Evolutionary conservation across 306 rosid genomes (phyloP).

Genomic region (Quercus robur): DNA sequence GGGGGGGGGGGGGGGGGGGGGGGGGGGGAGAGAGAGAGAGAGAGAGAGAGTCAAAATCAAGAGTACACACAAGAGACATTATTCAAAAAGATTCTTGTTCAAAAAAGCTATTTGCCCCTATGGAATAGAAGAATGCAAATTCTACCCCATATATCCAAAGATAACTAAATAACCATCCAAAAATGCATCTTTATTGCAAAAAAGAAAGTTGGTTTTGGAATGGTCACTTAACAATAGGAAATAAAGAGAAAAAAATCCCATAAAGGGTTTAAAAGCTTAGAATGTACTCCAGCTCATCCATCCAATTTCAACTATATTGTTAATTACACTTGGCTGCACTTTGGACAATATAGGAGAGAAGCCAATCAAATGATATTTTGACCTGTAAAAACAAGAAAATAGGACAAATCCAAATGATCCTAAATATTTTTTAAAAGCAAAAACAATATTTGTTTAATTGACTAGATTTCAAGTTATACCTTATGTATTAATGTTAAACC

Average conservation of each 20-base stretch:
- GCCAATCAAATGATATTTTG: no score
- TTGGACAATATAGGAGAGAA: neutral
- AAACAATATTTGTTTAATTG: neutral
- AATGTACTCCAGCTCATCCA: neutral
- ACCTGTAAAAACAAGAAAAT: neutral
- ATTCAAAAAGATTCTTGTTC: neutral
- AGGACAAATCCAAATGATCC: neutral
- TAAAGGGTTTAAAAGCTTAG: neutral
- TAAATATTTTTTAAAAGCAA: neutral
- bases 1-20: no score
- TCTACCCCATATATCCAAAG: slow-evolving; percentile 2
- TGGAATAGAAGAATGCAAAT: neutral
- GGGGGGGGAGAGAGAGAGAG: neutral
- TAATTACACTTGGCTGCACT: neutral
- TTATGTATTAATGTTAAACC: no score
- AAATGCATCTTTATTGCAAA: neutral
- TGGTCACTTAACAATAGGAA: neutral
- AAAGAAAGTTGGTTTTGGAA: neutral
- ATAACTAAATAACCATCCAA: neutral
- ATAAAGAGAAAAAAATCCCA: neutral
- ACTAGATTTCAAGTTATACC: no score
- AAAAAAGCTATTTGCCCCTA: neutral
- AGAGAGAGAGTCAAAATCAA: slow-evolving; percentile 1
- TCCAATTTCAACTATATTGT: neutral
- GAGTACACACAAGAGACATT: neutral